A percentile compares a stretch with the other conserved stretches of the same genome.
phyloP scores from a whole-genome alignment of 495 filamentous ascomycete genomes.

The Penicillium dipodomyicola region DNA sequence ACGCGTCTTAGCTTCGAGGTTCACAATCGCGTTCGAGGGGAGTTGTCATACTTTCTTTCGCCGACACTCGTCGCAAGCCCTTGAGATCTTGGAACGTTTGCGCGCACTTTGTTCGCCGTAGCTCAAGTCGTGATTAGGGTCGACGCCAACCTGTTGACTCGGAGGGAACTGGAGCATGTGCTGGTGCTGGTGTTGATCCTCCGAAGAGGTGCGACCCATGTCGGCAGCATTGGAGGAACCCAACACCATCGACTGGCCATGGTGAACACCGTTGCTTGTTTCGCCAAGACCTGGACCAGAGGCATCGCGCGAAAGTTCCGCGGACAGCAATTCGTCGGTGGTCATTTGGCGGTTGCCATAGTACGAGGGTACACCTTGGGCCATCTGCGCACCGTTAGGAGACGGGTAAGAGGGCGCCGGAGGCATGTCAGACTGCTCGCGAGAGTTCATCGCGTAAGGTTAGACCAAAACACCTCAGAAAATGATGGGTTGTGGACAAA shows the following conservation, averaged over 20 bases:
- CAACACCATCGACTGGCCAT: constrained; percentile 44
- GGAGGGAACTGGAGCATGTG: constrained; percentile 49
- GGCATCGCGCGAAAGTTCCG: constrained; percentile 47
- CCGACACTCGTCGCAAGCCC: constrained; percentile 92
- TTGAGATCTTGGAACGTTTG: constrained; percentile 87
- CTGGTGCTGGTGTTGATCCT: constrained; percentile 48
- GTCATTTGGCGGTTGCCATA: constrained; percentile 49
- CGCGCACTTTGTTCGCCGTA: constrained; percentile 65
- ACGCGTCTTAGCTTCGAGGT: constrained; percentile 20
- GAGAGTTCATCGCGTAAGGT: constrained; percentile 40
- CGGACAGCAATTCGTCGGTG: constrained; percentile 46
- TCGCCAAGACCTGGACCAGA: constrained; percentile 43
- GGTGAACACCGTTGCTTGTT: constrained; percentile 42
- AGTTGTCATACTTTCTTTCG: constrained; percentile 71
- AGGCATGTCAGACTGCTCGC: constrained; percentile 50
- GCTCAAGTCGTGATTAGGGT: constrained; percentile 49
- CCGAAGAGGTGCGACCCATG: constrained; percentile 39
- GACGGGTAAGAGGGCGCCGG: constrained; percentile 48
- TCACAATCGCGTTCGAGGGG: constrained; percentile 15
- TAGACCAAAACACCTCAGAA: constrained; percentile 10
- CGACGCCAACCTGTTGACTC: constrained; percentile 50
- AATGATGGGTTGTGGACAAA: constrained; percentile 20
- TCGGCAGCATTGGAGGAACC: constrained; percentile 42
- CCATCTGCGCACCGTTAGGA: constrained; percentile 50
- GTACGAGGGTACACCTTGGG: constrained; percentile 47